phyloP scores from a whole-genome alignment of 2,329 filamentous ascomycete species.

The Escovopsis sp. region DNA sequence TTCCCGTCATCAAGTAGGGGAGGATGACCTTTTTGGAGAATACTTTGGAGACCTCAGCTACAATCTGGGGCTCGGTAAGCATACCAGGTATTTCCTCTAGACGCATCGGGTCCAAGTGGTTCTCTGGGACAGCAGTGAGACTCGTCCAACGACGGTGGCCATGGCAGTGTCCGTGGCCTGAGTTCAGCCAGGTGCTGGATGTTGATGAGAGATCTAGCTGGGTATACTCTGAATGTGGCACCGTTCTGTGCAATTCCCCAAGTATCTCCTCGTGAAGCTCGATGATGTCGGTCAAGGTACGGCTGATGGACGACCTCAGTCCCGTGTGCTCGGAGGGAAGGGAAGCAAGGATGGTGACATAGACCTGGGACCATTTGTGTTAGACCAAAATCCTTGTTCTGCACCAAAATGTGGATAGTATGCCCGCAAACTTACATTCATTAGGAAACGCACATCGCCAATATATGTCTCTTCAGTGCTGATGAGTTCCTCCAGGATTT shows the following conservation, averaged over 20 bases:
- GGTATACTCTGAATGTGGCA: conserved; percentile 54
- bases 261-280: conserved; percentile 74
- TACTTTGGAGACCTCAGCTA: conserved; percentile 44
- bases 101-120: conserved; percentile 24
- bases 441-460: conserved; percentile 70
- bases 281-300: conserved; percentile 65
- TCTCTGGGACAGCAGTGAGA: conserved; percentile 30
- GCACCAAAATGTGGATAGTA: too few relatives aligned
- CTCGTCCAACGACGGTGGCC: conserved; percentile 34
- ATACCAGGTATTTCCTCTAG: conserved; percentile 34
- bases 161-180: background rate
- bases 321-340: conserved; percentile 49
- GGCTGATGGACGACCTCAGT: conserved; percentile 58
- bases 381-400: background rate
- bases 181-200: conserved; percentile 6
- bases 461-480: conserved; percentile 81
- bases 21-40: conserved; percentile 42
- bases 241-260: conserved; percentile 52
- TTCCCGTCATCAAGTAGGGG: background rate
- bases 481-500: conserved; percentile 73
- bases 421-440: conserved; percentile 46
- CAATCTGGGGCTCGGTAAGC: conserved; percentile 42
- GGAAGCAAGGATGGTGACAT: conserved; percentile 61
- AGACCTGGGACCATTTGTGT: conserved; percentile 37
- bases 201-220: conserved; percentile 18